Conservation (phyloP, 345 rosid species). For the Geranium brycei region DNA sequence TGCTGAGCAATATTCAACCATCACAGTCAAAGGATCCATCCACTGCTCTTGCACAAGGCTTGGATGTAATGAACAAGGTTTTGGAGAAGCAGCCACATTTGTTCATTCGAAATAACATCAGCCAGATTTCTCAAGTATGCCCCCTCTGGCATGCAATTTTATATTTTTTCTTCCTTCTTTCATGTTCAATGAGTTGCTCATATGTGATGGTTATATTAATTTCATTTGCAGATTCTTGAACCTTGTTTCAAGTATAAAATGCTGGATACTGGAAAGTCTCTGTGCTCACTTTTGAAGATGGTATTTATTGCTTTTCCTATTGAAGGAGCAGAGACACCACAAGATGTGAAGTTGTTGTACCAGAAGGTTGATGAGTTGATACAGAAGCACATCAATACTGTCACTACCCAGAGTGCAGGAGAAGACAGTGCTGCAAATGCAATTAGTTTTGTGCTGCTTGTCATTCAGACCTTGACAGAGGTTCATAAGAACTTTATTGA, state of each 20-base stretch:
- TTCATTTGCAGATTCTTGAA: slow-evolving; percentile 63
- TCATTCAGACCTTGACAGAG: slow-evolving; percentile 82
- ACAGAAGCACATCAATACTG: slow-evolving; percentile 62
- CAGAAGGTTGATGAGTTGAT: slow-evolving; percentile 83
- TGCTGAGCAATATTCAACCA: slow-evolving; percentile 74
- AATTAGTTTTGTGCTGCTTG: slow-evolving; percentile 79
- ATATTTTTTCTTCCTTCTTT: background rate
- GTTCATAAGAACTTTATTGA: slow-evolving; percentile 71
- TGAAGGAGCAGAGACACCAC: slow-evolving; percentile 54
- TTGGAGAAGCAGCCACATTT: slow-evolving; percentile 94
- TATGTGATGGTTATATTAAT: slow-evolving; percentile 9
- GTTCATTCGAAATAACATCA: slow-evolving; percentile 81
- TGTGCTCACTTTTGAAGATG: slow-evolving; percentile 92
- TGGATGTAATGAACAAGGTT: slow-evolving; percentile 98
- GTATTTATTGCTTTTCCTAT: slow-evolving; percentile 78
- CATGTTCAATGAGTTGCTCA: slow-evolving; percentile 1
- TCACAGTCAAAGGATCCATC: slow-evolving; percentile 96
- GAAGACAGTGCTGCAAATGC: slow-evolving; percentile 72
- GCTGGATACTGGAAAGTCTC: slow-evolving; percentile 90
- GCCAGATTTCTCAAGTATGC: slow-evolving; percentile 82
- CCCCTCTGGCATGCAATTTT: background rate
- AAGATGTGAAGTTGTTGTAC: slow-evolving; percentile 65
- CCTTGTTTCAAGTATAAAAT: slow-evolving; percentile 90
- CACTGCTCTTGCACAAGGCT: slow-evolving; percentile 92
- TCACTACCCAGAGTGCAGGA: slow-evolving; percentile 56